phyloP scores from a whole-genome alignment of 139 green algal genomes.

The Nannochloris sp. region DNA sequence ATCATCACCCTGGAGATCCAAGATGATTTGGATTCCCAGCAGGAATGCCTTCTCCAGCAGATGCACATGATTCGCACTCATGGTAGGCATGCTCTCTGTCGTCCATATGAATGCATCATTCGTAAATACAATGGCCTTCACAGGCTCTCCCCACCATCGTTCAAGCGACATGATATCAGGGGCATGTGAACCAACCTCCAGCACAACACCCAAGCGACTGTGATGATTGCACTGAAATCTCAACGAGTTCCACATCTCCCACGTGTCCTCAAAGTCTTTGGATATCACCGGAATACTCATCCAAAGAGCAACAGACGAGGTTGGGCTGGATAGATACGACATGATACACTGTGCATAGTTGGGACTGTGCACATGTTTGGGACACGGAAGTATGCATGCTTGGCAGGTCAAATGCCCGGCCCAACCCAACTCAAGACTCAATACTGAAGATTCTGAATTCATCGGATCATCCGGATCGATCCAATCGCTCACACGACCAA shows the following conservation, averaged over 20 bases:
- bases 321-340: slow-evolving; percentile 41
- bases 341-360: slow-evolving; percentile 67
- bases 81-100: slow-evolving; percentile 62
- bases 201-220: slow-evolving; percentile 55
- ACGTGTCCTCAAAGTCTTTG: slow-evolving; percentile 15
- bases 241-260: slow-evolving; percentile 70
- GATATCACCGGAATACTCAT: slow-evolving; percentile 49
- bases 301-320: slow-evolving; percentile 78
- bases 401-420: slow-evolving; percentile 83
- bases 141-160: slow-evolving; percentile 80
- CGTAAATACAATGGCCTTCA: slow-evolving; percentile 74
- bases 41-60: slow-evolving; percentile 36
- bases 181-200: slow-evolving; percentile 48
- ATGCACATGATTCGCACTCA: slow-evolving; percentile 72
- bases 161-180: slow-evolving; percentile 25
- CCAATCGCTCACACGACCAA: slow-evolving; percentile 64
- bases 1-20: background rate
- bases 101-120: slow-evolving; percentile 52
- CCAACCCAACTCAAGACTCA: slow-evolving; percentile 78
- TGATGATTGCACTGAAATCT: slow-evolving; percentile 59
- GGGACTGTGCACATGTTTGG: slow-evolving; percentile 21
- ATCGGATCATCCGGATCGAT: slow-evolving; percentile 60
- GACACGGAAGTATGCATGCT: slow-evolving; percentile 63
- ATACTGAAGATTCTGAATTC: background rate
- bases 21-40: slow-evolving; percentile 15